These are phyloP conservation scores for Penicillium salamii DNA, from an alignment of 495 filamentous ascomycete species.

Conservation along the genomic window DNA sequence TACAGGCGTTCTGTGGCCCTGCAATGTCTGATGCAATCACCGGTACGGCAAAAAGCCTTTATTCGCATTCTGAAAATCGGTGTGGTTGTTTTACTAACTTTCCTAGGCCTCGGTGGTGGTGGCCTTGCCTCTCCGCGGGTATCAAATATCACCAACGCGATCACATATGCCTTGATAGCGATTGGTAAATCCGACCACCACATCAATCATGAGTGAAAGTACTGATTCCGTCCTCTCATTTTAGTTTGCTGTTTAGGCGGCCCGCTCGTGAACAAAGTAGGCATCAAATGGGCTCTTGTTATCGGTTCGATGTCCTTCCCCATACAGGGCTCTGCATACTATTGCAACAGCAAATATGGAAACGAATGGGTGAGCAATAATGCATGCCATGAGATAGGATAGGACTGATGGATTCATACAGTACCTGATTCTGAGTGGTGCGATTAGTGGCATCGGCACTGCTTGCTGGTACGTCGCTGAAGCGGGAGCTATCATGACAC, in stretches of 20 bases:
- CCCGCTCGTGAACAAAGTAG: constrained; percentile 31
- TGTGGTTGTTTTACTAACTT: not conserved
- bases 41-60: constrained; percentile 7
- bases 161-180: constrained; percentile 25
- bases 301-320: constrained; percentile 30
- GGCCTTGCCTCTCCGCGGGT: constrained; percentile 28
- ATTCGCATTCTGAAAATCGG: too few species aligned
- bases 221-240: not conserved
- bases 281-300: constrained; percentile 31
- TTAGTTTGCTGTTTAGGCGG: constrained; percentile 26
- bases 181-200: constrained; percentile 9
- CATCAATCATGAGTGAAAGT: not conserved
- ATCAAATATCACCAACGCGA: constrained; percentile 27
- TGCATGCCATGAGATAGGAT: too few species aligned
- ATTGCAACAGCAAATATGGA: constrained; percentile 34
- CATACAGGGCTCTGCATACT: constrained; percentile 30
- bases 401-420: too few species aligned
- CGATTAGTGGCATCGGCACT: constrained; percentile 27
- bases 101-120: constrained; percentile 29
- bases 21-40: constrained; percentile 27
- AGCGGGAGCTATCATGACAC: constrained; percentile 30
- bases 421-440: constrained; percentile 32
- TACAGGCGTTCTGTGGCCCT: constrained; percentile 18
- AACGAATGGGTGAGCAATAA: constrained; percentile 21
- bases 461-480: constrained; percentile 34